A percentile compares a stretch with the other conserved stretches of the same genome.
Evolutionary conservation across 164 flowering plant species (phyloP).

Genomic region (Sextonia rubra): DNA sequence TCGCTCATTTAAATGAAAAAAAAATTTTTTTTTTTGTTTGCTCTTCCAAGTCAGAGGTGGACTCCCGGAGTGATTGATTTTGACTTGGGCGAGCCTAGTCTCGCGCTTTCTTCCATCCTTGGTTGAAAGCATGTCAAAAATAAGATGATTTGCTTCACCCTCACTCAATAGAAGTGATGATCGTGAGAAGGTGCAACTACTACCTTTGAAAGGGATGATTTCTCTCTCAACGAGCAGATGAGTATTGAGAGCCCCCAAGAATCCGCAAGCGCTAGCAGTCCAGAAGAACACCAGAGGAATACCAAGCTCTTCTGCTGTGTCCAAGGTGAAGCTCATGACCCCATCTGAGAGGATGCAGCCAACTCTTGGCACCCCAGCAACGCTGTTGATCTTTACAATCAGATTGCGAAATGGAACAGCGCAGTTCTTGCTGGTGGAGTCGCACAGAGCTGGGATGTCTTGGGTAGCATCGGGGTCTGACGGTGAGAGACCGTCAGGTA

Average conservation of each 20-base stretch:
- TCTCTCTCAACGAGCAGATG: slow-evolving; percentile 4
- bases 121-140: background rate
- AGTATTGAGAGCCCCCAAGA: background rate
- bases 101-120: background rate
- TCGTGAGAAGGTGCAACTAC: background rate
- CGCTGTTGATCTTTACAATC: slow-evolving; percentile 6
- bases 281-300: slow-evolving; percentile 9
- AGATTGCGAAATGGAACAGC: slow-evolving; percentile 17
- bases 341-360: slow-evolving; percentile 15
- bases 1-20: too few species aligned
- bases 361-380: slow-evolving; percentile 1
- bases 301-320: slow-evolving; percentile 8
- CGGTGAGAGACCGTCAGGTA: slow-evolving; percentile 61
- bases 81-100: background rate
- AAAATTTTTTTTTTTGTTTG: too few species aligned
- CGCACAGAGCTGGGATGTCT: slow-evolving; percentile 40
- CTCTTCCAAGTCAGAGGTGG: background rate
- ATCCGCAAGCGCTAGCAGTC: slow-evolving; percentile 16
- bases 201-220: slow-evolving; percentile 14
- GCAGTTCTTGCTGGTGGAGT: slow-evolving; percentile 27
- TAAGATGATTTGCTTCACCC: background rate
- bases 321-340: slow-evolving; percentile 5
- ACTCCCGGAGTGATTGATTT: background rate
- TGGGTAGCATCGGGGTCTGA: slow-evolving; percentile 50
- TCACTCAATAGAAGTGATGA: background rate